phyloP scores from a whole-genome alignment of 2,329 filamentous ascomycete genomes.

The Venturia nashicola region DNA sequence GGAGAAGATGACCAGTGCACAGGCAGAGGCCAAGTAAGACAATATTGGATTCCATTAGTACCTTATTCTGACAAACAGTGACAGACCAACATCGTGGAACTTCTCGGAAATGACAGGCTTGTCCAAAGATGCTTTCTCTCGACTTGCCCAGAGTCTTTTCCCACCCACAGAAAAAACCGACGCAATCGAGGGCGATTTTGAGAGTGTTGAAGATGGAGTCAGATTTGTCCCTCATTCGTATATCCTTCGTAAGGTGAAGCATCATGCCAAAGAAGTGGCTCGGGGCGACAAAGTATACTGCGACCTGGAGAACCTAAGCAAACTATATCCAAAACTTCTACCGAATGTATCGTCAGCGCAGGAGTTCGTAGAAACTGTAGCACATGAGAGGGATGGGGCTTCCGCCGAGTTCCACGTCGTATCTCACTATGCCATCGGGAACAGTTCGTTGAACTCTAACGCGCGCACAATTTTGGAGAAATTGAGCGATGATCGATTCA shows the following conservation, averaged over 20 bases:
- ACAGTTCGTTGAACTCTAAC: not conserved
- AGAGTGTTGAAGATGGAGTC: not conserved
- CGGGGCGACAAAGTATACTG: conserved; percentile 1
- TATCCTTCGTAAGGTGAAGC: conserved; percentile 6
- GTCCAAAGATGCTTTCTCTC: not conserved
- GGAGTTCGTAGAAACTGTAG: not conserved
- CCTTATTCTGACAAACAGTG: not conserved
- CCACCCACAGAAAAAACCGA: not conserved
- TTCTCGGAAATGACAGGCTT: conserved; percentile 5
- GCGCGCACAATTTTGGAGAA: not conserved
- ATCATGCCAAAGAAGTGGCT: conserved; percentile 4
- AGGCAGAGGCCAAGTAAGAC: not conserved
- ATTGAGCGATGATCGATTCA: not conserved
- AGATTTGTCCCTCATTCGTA: conserved; percentile 2
- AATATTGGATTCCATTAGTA: not conserved
- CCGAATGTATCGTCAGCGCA: not conserved
- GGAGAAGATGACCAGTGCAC: not conserved
- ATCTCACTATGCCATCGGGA: conserved; percentile 6
- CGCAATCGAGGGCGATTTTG: not conserved
- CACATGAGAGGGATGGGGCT: not conserved
- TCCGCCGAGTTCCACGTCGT: not conserved
- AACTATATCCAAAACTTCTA: not conserved
- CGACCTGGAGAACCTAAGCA: conserved; percentile 3
- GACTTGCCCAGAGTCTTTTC: not conserved
- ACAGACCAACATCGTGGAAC: not conserved